Percentiles rank a stretch among this genome's conserved stretches.
phyloP scores from a whole-genome alignment of 176 grass and related monocot genomes.

The Avena atlantica region DNA sequence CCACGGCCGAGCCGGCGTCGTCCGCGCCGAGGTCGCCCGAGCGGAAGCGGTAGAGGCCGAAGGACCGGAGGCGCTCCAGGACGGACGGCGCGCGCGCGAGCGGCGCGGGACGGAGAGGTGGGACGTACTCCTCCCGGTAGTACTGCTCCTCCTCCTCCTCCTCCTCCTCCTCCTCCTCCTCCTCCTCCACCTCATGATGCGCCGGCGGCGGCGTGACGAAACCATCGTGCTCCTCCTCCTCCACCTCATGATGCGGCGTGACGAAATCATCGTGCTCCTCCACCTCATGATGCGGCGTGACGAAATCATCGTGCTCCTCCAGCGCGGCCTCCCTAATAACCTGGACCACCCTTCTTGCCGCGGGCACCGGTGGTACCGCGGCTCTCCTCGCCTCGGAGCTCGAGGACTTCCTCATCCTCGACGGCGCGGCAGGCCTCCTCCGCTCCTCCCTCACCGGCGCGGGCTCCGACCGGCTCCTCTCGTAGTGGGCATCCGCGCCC shows the following conservation, averaged over 20 bases:
- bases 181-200: not conserved
- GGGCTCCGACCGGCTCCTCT: conserved; percentile 55
- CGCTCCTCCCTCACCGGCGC: not conserved
- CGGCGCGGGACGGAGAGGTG: conserved; percentile 28
- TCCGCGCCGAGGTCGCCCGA: conserved; percentile 52
- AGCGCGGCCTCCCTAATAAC: not conserved
- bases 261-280: conserved; percentile 32
- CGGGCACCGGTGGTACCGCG: not conserved
- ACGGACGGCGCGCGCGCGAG: conserved; percentile 55
- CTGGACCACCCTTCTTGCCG: not conserved
- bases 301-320: conserved; percentile 32
- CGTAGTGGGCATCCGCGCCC: conserved; percentile 22
- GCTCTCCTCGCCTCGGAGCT: conserved; percentile 34
- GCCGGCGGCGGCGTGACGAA: not conserved
- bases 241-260: not conserved
- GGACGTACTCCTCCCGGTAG: conserved; percentile 35
- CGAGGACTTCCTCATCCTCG: conserved; percentile 28
- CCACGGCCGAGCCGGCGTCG: not conserved
- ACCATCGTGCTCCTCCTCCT: conserved; percentile 20
- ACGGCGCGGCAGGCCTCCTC: not conserved
- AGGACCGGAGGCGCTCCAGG: conserved; percentile 73
- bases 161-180: not conserved
- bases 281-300: not conserved
- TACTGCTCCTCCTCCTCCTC: not conserved
- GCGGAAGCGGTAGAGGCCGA: conserved; percentile 65